Conservation (phyloP, 2,329 filamentous ascomycete species). For the Xylaria sp. region DNA sequence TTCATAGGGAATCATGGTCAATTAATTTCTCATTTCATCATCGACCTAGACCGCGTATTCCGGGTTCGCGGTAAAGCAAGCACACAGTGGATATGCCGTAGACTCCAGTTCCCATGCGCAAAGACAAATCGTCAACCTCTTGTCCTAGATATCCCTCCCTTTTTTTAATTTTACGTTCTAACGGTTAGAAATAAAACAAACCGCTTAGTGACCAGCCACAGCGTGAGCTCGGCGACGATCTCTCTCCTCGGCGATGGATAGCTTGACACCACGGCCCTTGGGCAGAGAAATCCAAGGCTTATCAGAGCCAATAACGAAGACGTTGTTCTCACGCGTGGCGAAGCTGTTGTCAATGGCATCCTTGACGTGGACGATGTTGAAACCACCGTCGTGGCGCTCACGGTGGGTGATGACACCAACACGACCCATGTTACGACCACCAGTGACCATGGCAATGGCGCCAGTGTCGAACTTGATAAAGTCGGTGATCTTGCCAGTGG, state of each 20-base stretch:
- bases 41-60: conserved; percentile 47
- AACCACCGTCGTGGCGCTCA: conserved; percentile 99
- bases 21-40: conserved; percentile 51
- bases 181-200: conserved; percentile 32
- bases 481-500: conserved; percentile 97
- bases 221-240: conserved; percentile 86
- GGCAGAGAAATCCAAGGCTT: conserved; percentile 99
- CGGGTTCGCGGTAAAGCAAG: conserved; percentile 44
- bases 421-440: conserved; percentile 99
- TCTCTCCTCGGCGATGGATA: conserved; percentile 98
- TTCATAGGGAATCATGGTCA: conserved; percentile 42
- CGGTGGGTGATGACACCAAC: conserved; percentile 99
- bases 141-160: conserved; percentile 41
- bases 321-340: conserved; percentile 98
- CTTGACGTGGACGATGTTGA: conserved; percentile 99
- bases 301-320: conserved; percentile 98
- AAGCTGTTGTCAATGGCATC: conserved; percentile 99
- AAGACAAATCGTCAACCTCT: conserved; percentile 46
- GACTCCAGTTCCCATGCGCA: conserved; percentile 51
- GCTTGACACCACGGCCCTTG: conserved; percentile 99
- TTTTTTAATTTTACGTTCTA: conserved; percentile 44
- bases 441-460: conserved; percentile 97
- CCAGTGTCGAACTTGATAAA: conserved; percentile 99
- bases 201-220: conserved; percentile 61
- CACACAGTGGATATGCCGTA: conserved; percentile 50